phyloP scores from a whole-genome alignment of 768 basidiomycete genomes.

The Dentipellis sp. region DNA sequence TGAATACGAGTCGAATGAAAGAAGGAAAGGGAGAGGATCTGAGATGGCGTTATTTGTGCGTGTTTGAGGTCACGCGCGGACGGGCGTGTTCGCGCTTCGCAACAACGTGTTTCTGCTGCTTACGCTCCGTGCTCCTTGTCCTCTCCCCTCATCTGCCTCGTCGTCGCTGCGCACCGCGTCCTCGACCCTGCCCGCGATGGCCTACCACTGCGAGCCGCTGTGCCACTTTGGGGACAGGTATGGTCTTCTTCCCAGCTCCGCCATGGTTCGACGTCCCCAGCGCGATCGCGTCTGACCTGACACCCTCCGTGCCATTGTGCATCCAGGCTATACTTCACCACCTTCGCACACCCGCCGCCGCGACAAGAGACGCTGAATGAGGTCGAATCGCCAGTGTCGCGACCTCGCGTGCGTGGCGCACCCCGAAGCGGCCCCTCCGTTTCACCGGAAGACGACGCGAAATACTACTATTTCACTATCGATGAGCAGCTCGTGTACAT shows the following conservation, averaged over 20 bases:
- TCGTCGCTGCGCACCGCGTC: neutral
- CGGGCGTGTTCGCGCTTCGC: neutral
- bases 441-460: constrained; percentile 64
- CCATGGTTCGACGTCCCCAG: neutral
- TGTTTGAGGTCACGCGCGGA: constrained; percentile 5
- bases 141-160: constrained; percentile 10
- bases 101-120: constrained; percentile 7
- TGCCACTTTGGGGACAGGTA: constrained; percentile 76
- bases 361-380: constrained; percentile 56
- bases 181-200: constrained; percentile 22
- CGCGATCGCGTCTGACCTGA: neutral
- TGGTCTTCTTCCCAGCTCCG: constrained; percentile 14
- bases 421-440: constrained; percentile 50
- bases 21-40: no score
- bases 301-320: constrained; percentile 1
- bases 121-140: constrained; percentile 1
- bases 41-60: constrained; percentile 7
- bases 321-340: constrained; percentile 71
- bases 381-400: constrained; percentile 40
- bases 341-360: constrained; percentile 74
- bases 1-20: no score
- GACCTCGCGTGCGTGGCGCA: constrained; percentile 54
- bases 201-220: constrained; percentile 58
- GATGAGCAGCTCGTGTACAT: constrained; percentile 89
- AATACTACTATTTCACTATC: constrained; percentile 87